A percentile compares a stretch with the other conserved stretches of the same genome.
These are phyloP conservation scores for Borovskyia barvae DNA, from an alignment of 208 protist species.

Conservation along the genomic window DNA sequence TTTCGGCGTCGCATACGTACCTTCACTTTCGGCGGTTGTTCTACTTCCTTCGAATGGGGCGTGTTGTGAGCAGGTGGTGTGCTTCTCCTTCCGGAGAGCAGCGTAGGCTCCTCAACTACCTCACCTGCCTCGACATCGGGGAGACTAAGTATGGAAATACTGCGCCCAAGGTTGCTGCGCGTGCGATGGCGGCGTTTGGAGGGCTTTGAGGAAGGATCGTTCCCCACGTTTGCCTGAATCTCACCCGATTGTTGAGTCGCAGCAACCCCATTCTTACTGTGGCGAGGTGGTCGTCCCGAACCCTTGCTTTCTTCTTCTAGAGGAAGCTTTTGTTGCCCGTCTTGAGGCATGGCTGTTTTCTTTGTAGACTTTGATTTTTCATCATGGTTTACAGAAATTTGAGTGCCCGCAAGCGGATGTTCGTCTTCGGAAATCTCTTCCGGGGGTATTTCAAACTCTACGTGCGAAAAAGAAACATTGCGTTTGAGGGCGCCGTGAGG, in stretches of 20 bases:
- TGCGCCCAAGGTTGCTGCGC: constrained; percentile 10
- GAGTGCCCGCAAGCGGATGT: too few species aligned
- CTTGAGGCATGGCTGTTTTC: too few species aligned
- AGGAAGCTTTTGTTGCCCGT: too few species aligned
- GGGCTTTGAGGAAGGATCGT: too few species aligned
- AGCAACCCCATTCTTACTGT: too few species aligned
- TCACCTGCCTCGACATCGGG: constrained; percentile 21
- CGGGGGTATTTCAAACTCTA: constrained; percentile 15
- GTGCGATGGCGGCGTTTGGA: constrained; percentile 12
- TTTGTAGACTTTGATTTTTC: too few species aligned
- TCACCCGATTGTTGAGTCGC: constrained; percentile 18
- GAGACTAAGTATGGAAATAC: constrained; percentile 22
- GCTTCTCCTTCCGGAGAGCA: background rate
- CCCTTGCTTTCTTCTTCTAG: too few species aligned
- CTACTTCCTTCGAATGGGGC: too few species aligned
- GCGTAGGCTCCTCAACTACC: constrained; percentile 17
- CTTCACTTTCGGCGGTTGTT: background rate
- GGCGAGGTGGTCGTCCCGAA: too few species aligned
- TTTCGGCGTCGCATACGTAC: background rate
- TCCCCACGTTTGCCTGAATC: background rate
- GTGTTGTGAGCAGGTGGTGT: too few species aligned
- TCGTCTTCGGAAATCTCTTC: constrained; percentile 33
- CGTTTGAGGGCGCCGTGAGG: constrained; percentile 4
- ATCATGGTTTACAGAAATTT: too few species aligned
- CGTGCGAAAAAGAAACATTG: constrained; percentile 33